phyloP scores from a whole-genome alignment of 2,329 filamentous ascomycete genomes.

The Alternaria sp. region DNA sequence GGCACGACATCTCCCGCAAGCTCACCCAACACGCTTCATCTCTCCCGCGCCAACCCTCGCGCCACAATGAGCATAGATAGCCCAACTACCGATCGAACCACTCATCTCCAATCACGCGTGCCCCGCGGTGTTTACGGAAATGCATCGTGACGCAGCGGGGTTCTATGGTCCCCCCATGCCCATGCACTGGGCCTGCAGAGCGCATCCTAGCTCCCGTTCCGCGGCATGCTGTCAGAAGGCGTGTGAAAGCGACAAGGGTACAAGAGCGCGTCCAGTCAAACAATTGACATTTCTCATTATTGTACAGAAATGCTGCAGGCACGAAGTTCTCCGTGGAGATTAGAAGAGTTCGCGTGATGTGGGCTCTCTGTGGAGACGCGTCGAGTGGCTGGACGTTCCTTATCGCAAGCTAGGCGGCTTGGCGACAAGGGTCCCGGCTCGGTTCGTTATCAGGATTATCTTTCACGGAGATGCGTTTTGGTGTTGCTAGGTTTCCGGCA shows the following conservation, averaged over 20 bases:
- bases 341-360: conserved; percentile 1
- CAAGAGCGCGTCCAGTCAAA: conserved; percentile 18
- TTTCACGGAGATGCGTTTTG: conserved; percentile 24
- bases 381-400: conserved; percentile 9
- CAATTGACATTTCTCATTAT: conserved; percentile 26
- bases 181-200: background rate
- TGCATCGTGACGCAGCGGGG: conserved; percentile 15
- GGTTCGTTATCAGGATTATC: conserved; percentile 17
- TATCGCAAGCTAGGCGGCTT: conserved; percentile 20
- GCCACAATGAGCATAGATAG: background rate
- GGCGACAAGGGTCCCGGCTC: conserved; percentile 13
- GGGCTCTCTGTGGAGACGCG: conserved; percentile 1
- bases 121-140: conserved; percentile 34
- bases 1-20: conserved; percentile 14
- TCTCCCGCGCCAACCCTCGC: conserved; percentile 1
- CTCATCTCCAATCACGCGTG: conserved; percentile 13
- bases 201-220: background rate
- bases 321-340: conserved; percentile 39
- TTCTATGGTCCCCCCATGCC: background rate
- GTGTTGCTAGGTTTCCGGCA: conserved; percentile 16
- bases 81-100: background rate
- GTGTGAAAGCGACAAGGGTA: background rate
- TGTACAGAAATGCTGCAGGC: background rate
- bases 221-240: background rate
- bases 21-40: background rate